These are phyloP conservation scores for Puccinia hordei DNA, from an alignment of 1,284 basidiomycete genomes.

Conservation along the genomic window DNA sequence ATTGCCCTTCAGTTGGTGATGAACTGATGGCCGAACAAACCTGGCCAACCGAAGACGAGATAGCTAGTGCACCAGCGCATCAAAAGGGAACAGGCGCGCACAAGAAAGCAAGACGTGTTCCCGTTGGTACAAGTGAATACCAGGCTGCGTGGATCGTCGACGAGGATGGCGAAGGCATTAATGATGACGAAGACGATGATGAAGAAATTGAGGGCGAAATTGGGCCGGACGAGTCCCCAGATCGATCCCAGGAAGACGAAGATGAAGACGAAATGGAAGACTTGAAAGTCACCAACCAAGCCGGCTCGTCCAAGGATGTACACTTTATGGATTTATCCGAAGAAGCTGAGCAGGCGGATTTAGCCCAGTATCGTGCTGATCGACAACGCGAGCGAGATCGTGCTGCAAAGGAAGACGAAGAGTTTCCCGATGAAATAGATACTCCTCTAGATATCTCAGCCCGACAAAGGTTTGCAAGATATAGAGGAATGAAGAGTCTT, in stretches of 20 bases:
- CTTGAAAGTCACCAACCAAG: slow-evolving; percentile 57
- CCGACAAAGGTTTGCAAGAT: slow-evolving; percentile 84
- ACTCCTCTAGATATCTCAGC: slow-evolving; percentile 88
- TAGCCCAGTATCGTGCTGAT: slow-evolving; percentile 49
- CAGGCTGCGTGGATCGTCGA: slow-evolving; percentile 85
- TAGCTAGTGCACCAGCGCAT: slow-evolving; percentile 64
- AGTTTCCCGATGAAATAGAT: slow-evolving; percentile 97
- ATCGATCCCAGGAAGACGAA: not conserved
- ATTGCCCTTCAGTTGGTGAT: slow-evolving; percentile 70
- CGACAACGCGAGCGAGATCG: slow-evolving; percentile 23
- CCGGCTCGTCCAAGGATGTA: slow-evolving; percentile 52
- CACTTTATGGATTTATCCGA: slow-evolving; percentile 51
- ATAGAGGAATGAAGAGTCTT: slow-evolving; percentile 86
- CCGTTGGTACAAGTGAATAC: slow-evolving; percentile 67
- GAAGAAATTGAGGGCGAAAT: not conserved
- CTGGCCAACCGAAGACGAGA: slow-evolving; percentile 97
- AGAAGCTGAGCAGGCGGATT: slow-evolving; percentile 56
- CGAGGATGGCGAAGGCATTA: slow-evolving; percentile 51
- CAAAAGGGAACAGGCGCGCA: slow-evolving; percentile 58
- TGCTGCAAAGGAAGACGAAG: slow-evolving; percentile 66
- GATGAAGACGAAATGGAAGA: slow-evolving; percentile 61
- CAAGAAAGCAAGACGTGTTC: slow-evolving; percentile 37
- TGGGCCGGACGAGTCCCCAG: not conserved
- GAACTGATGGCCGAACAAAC: slow-evolving; percentile 92
- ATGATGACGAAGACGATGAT: slow-evolving; percentile 64